Conservation (phyloP, 1,284 basidiomycete genomes). For the Cystobasidium pallidum region DNA sequence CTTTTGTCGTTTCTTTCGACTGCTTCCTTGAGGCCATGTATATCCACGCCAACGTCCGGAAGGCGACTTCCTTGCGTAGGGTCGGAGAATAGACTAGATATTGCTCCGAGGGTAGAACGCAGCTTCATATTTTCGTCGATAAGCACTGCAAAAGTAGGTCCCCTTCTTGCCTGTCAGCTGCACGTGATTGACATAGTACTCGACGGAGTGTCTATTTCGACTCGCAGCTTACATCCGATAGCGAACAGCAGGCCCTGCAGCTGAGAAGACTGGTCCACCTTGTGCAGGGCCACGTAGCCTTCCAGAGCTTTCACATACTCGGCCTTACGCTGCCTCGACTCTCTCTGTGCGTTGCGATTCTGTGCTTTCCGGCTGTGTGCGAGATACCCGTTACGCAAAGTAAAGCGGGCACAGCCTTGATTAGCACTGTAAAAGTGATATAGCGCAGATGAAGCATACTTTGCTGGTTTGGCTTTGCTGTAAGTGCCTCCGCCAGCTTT, state of each 20-base stretch:
- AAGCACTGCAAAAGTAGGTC: neutral
- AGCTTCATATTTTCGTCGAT: conserved; percentile 30
- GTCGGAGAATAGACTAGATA: conserved; percentile 6
- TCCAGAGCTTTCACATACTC: conserved; percentile 28
- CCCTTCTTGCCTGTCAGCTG: too few relatives aligned
- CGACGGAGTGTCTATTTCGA: neutral
- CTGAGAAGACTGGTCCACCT: conserved; percentile 13
- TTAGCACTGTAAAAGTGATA: neutral
- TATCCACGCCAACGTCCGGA: conserved; percentile 6
- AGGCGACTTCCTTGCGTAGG: conserved; percentile 6
- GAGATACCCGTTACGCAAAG: neutral
- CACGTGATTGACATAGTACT: conserved; percentile 1
- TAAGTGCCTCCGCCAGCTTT: neutral
- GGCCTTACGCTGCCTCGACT: conserved; percentile 25
- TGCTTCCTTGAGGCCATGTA: conserved; percentile 8
- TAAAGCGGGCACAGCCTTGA: neutral
- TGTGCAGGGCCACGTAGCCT: conserved; percentile 8
- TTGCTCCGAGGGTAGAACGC: neutral
- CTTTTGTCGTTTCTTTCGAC: conserved; percentile 22
- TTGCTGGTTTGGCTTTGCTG: neutral
- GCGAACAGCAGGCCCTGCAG: conserved; percentile 19
- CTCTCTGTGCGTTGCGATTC: conserved; percentile 27
- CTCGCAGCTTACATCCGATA: conserved; percentile 10
- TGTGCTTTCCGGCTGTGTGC: conserved; percentile 21
- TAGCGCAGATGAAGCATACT: neutral